Conservation (phyloP, 129 eudicot genomes). For the Saposhnikovia divaricata region DNA sequence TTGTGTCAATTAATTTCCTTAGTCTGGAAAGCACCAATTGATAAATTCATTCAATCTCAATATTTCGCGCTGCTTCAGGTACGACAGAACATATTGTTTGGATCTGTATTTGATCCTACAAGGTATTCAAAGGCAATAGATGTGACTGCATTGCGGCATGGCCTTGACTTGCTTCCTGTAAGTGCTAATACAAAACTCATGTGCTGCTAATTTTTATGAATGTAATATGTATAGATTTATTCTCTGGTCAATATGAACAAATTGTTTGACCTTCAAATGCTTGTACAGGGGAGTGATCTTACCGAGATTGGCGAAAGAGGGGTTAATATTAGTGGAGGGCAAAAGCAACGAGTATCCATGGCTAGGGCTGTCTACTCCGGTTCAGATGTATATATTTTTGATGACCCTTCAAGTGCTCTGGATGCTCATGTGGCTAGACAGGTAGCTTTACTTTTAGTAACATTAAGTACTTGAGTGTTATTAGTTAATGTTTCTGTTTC, state of each 20-base stretch:
- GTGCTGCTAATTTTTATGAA: not conserved
- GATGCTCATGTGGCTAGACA: constrained; percentile 94
- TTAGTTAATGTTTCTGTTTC: not conserved
- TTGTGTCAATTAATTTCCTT: not conserved
- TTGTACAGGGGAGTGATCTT: constrained; percentile 71
- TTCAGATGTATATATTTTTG: constrained; percentile 81
- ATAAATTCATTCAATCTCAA: not conserved
- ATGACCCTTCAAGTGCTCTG: constrained; percentile 93
- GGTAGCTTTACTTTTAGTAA: constrained; percentile 26
- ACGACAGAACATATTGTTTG: constrained; percentile 90
- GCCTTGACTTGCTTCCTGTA: constrained; percentile 79
- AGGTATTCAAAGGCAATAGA: constrained; percentile 66
- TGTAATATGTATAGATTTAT: not conserved
- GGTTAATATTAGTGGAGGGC: constrained; percentile 97
- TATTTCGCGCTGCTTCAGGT: constrained; percentile 30
- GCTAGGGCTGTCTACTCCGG: constrained; percentile 89
- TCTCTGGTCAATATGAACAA: not conserved
- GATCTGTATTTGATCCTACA: constrained; percentile 55
- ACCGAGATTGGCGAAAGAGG: constrained; percentile 99
- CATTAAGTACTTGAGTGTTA: not conserved
- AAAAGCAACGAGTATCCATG: constrained; percentile 95
- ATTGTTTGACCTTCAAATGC: not conserved
- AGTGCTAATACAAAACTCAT: constrained; percentile 15
- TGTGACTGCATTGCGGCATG: constrained; percentile 71
- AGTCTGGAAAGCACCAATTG: not conserved